Evolutionary conservation across 2,329 filamentous ascomycete species (phyloP), one percentile per base, ranked within the genome.

Genomic region (Albophoma yamanashiensis): DNA sequence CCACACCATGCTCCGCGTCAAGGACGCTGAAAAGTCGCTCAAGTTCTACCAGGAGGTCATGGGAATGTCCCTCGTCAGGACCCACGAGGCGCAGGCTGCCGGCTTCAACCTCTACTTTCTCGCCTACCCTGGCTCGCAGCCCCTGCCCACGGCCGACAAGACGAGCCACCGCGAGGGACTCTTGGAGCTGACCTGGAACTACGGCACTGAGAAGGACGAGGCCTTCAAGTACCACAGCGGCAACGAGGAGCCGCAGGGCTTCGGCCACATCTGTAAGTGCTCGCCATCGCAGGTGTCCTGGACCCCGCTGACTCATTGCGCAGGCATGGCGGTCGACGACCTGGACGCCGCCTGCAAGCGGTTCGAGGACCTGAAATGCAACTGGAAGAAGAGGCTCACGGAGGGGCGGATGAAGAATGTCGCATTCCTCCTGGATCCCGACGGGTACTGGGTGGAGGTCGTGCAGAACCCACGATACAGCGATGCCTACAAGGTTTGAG

Each of bases 1-100:
- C 76, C 90, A 94, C 77, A 92, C 89, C 60, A 97, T 97, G 94
- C 84, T 99, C 67, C 89, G 94, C 38, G 88, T 97, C 76, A 97
- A 97, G 78, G 86, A 90, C 66, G 79, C 81, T 31, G 82, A 90
- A 70, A 86, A 84, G 73, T 89, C 87, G 17, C 78, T 92, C 69
- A 85, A 86, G 69, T 93, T 90, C 73, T 93, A 93, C 76, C 83
- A 93, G 73, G 91, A 97, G 8, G 82, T 90, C 36, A 81, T 97
- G 75, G 94, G 94, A 62, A 97, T 97, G 94, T 83, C 82, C 31
- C 81, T 95, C 42, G 77, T 93, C 68, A 85, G 89, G 62, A 92
- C 86, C 3, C 76, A 74, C 14, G 90, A 96, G 76, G 87, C 84
- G 66, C 75, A 83, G 27, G 83, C 83, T 38, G 86, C 84, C 22